Conservation (phyloP, 2,329 filamentous ascomycete species). For the Sphaerulina populicola region DNA sequence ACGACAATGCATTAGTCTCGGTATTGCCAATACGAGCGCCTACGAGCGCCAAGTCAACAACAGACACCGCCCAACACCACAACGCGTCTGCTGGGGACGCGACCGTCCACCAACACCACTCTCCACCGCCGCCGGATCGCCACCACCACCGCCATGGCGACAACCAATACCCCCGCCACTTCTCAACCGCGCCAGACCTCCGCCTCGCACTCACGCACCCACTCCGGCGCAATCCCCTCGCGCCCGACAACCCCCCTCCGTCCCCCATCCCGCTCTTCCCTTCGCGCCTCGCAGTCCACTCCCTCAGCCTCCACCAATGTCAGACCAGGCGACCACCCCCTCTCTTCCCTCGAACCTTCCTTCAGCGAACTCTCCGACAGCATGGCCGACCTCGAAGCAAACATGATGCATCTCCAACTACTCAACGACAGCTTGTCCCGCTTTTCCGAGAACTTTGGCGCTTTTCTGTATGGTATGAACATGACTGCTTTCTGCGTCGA, state of each 20-base stretch:
- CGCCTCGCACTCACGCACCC: constrained; percentile 41
- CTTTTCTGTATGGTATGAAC: constrained; percentile 90
- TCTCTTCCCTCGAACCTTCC: constrained; percentile 76
- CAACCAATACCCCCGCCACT: constrained; percentile 14
- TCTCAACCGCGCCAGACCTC: constrained; percentile 9
- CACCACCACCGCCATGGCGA: constrained; percentile 12
- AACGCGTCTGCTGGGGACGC: not conserved
- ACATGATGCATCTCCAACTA: constrained; percentile 93
- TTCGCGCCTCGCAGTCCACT: constrained; percentile 61
- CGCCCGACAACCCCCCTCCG: constrained; percentile 87
- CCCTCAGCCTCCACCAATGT: constrained; percentile 34
- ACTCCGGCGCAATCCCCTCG: constrained; percentile 44
- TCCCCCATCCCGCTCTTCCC: constrained; percentile 78
- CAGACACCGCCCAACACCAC: constrained; percentile 3
- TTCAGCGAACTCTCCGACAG: constrained; percentile 91
- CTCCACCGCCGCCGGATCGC: not conserved
- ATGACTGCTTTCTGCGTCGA: constrained; percentile 99
- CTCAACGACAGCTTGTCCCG: constrained; percentile 91
- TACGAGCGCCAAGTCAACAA: constrained; percentile 1
- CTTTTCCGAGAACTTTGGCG: constrained; percentile 93
- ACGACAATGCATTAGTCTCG: not conserved
- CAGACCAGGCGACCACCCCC: constrained; percentile 50
- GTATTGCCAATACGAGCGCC: too few species aligned
- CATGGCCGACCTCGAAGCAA: constrained; percentile 91
- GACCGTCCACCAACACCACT: not conserved